Evolutionary conservation across 352 stramenopile species (phyloP), one percentile per base, ranked within the genome.

Genomic region (Pythium pyrilobum): DNA sequence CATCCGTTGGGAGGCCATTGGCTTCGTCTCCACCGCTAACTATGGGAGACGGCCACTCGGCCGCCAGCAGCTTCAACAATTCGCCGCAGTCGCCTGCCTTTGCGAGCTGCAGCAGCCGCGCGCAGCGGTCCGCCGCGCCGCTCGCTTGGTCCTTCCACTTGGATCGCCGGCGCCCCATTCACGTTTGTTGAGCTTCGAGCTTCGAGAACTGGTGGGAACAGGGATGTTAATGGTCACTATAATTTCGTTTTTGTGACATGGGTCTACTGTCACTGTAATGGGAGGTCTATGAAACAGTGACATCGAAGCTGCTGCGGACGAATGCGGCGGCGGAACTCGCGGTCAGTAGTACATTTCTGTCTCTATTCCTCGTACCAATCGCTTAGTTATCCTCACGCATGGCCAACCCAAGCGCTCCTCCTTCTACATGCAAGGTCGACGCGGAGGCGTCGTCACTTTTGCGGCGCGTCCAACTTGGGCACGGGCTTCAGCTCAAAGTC

Each of bases 401-500:
- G n/a, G n/a, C n/a, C n/a, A n/a, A n/a, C n/a, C n/a, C n/a, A n/a
- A n/a, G n/a, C n/a, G n/a, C n/a, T n/a, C n/a, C n/a, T n/a, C n/a
- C n/a, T n/a, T n/a, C n/a, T n/a, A n/a, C n/a, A n/a, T n/a, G n/a
- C n/a, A n/a, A n/a, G n/a, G n/a, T 24, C 28, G 1, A 15, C 25
- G 10, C 34, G 18, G 5, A 27, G 18, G 8, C 12, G 44, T 24
- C 5, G 1, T 57, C 43, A 54, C 44, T 64, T 62, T n/a, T 37
- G 59, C n/a, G 54, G 61, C 38, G 64, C 61, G 33, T 69, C 62
- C 6, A 54, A 51, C 36, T 60, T 60, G 6, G 84, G 84, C 41
- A 95, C 77, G 9, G 81, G 84, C 56, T 95, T 95, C 52, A 95
- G 63, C 56, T 89, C 84, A 45, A 92, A 95, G 52, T 92, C 84